Conservation (phyloP, 2,329 filamentous ascomycete genomes). For the Tolypocladium guangdongense region DNA sequence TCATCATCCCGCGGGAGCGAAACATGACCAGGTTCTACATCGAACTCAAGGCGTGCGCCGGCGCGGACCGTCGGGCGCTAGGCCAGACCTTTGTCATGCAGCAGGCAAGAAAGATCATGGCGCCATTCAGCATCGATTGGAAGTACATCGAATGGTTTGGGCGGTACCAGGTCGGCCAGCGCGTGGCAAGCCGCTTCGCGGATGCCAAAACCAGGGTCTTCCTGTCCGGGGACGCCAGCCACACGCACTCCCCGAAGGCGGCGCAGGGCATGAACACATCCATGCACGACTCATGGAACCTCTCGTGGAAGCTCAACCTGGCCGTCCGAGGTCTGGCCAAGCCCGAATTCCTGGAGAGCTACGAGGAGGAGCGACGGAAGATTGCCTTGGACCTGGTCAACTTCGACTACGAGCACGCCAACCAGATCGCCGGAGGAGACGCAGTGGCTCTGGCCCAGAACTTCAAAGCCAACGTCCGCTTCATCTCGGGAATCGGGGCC, state of each 20-base stretch:
- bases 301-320: conserved; percentile 41
- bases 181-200: conserved; percentile 59
- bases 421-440: conserved; percentile 50
- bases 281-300: conserved; percentile 52
- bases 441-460: conserved; percentile 53
- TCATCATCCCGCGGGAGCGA: conserved; percentile 64
- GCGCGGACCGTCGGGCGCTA: conserved; percentile 27
- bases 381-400: conserved; percentile 48
- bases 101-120: conserved; percentile 49
- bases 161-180: conserved; percentile 59
- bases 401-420: conserved; percentile 48
- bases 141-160: conserved; percentile 59
- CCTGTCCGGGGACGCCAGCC: conserved; percentile 58
- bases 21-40: conserved; percentile 59
- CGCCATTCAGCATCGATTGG: conserved; percentile 46
- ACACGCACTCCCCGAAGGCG: conserved; percentile 63
- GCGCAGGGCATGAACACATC: conserved; percentile 58
- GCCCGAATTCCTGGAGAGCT: conserved; percentile 44
- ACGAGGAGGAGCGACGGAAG: conserved; percentile 52
- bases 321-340: conserved; percentile 45
- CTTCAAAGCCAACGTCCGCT: conserved; percentile 59
- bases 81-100: conserved; percentile 61
- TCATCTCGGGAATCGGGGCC: conserved; percentile 63
- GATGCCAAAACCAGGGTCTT: conserved; percentile 53
- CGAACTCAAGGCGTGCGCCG: conserved; percentile 37